A percentile compares a stretch with the other conserved stretches of the same genome.
phyloP scores from a whole-genome alignment of 2,329 filamentous ascomycete genomes.

The Stagonosporopsis vannaccii region DNA sequence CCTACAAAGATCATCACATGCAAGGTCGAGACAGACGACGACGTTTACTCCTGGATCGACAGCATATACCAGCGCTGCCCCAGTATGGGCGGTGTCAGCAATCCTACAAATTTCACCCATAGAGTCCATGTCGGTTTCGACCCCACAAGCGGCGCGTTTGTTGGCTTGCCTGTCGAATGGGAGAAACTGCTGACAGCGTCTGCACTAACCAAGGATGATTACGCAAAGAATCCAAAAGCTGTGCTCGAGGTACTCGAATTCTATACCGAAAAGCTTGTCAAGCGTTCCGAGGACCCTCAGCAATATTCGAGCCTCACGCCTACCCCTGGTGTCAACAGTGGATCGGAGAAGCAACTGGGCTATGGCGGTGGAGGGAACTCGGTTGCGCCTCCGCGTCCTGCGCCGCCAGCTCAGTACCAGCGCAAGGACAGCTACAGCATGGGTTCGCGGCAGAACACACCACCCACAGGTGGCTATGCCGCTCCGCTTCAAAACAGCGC shows the following conservation, averaged over 20 bases:
- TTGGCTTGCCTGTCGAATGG: constrained; percentile 94
- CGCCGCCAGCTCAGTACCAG: constrained; percentile 51
- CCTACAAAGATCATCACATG: constrained; percentile 85
- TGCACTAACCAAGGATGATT: constrained; percentile 97
- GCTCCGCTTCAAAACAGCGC: constrained; percentile 40
- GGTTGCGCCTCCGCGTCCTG: constrained; percentile 58
- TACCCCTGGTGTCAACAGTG: constrained; percentile 64
- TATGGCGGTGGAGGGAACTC: constrained; percentile 54
- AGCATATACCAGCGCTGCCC: constrained; percentile 96
- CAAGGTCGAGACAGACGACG: constrained; percentile 92
- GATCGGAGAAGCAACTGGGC: constrained; percentile 58
- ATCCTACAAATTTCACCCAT: constrained; percentile 97
- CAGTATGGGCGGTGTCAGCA: constrained; percentile 97
- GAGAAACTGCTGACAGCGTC: constrained; percentile 95
- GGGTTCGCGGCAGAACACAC: constrained; percentile 41
- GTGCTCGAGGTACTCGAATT: constrained; percentile 82
- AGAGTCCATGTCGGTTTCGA: constrained; percentile 98
- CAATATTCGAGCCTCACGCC: constrained; percentile 73
- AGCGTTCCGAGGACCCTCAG: constrained; percentile 74
- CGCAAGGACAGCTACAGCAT: constrained; percentile 56
- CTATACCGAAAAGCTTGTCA: constrained; percentile 80
- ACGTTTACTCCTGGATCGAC: constrained; percentile 99
- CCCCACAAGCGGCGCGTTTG: constrained; percentile 91
- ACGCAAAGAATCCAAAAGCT: constrained; percentile 85
- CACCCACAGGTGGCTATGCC: constrained; percentile 39